Evolutionary conservation across 2,329 filamentous ascomycete genomes (phyloP).

Genomic region (Nemania abortiva): DNA sequence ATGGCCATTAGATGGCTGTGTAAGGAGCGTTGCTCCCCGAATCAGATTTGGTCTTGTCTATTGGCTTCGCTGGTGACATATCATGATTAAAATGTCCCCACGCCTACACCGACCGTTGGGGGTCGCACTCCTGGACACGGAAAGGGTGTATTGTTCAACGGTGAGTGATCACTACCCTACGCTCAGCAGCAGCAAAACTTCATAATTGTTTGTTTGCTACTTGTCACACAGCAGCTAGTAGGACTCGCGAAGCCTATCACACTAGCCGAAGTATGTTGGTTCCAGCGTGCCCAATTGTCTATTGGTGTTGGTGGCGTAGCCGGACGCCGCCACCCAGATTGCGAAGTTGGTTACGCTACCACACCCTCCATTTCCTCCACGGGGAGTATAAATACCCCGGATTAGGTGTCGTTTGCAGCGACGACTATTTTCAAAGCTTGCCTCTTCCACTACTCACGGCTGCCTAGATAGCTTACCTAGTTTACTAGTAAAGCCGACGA

Average conservation of each 20-base stretch:
- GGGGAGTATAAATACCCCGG: neutral
- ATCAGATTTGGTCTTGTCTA: constrained; percentile 60
- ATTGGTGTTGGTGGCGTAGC: constrained; percentile 5
- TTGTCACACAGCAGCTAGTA: neutral
- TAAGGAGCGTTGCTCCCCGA: constrained; percentile 60
- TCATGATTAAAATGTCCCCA: constrained; percentile 60
- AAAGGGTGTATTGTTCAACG: constrained; percentile 61
- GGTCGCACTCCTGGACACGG: constrained; percentile 57
- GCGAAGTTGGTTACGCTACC: neutral
- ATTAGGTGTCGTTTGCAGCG: neutral
- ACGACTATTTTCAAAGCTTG: neutral
- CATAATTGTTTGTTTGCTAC: neutral
- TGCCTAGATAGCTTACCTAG: neutral
- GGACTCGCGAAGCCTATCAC: neutral
- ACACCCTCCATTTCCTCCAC: no score
- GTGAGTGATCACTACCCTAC: constrained; percentile 58
- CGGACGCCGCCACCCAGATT: constrained; percentile 27
- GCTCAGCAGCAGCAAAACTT: constrained; percentile 46
- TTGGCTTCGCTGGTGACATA: constrained; percentile 62
- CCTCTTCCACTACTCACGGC: neutral
- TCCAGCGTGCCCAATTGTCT: no score
- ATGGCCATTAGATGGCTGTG: constrained; percentile 66
- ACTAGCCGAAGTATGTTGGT: no score
- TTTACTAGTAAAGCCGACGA: neutral
- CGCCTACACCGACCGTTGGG: constrained; percentile 54